A percentile compares a stretch with the other conserved stretches of the same genome.
Conservation (phyloP, 306 rosid species). For the Ochetophila trinervis region DNA sequence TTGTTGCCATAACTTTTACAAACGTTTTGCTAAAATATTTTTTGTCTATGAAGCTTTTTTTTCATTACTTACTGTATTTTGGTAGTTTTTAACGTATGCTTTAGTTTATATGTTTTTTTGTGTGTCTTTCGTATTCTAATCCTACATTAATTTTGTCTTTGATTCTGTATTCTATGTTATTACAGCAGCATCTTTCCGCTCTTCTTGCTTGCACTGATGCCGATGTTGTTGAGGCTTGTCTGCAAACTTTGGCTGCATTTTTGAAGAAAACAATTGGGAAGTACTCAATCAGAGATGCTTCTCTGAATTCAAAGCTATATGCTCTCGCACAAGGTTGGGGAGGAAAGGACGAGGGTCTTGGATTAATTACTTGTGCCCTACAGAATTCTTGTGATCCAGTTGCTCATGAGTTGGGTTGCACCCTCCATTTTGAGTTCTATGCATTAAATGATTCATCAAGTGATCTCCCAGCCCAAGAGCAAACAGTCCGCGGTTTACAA, state of each 20-base stretch:
- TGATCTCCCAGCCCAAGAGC: slow-evolving; percentile 37
- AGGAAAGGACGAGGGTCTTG: slow-evolving; percentile 98
- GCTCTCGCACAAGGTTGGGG: slow-evolving; percentile 99
- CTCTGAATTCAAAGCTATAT: slow-evolving; percentile 78
- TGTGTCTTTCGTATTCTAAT: neutral
- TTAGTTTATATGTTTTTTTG: neutral
- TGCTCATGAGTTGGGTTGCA: slow-evolving; percentile 76
- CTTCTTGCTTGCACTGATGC: slow-evolving; percentile 96
- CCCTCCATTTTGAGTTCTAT: slow-evolving; percentile 96
- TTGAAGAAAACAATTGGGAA: slow-evolving; percentile 91
- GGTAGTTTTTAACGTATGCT: neutral
- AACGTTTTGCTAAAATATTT: neutral
- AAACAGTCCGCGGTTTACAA: slow-evolving; percentile 64
- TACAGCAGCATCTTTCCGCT: slow-evolving; percentile 97
- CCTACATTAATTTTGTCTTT: slow-evolving; percentile 11
- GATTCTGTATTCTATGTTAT: slow-evolving; percentile 27
- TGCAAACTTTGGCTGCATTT: slow-evolving; percentile 86
- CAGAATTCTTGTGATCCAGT: slow-evolving; percentile 59
- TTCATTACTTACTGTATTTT: neutral
- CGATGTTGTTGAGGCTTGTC: slow-evolving; percentile 90
- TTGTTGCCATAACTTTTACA: neutral
- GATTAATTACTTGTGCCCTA: slow-evolving; percentile 74
- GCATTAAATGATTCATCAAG: slow-evolving; percentile 51
- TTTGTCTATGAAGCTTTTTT: neutral
- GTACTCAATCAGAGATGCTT: slow-evolving; percentile 70